Evolutionary conservation across 257 asterid genomes (phyloP).

Genomic region (Eucommia ulmoides): DNA sequence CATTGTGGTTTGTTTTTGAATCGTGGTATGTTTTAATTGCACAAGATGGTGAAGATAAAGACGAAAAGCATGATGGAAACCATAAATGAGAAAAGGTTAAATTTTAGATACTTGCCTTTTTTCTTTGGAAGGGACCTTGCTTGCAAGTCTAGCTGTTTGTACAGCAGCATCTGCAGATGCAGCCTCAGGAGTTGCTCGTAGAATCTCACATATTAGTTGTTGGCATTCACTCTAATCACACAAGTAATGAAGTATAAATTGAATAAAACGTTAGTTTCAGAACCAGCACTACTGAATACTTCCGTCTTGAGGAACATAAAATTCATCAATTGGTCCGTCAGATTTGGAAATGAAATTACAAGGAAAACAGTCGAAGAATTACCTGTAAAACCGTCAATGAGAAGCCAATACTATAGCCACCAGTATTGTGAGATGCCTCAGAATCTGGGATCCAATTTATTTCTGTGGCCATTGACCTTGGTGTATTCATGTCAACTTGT

Average conservation of each 20-base stretch:
- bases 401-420: constrained; percentile 89
- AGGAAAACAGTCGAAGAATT: constrained; percentile 11
- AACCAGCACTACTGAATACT: not conserved
- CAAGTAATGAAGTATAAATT: constrained; percentile 6
- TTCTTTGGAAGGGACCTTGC: constrained; percentile 80
- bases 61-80: too few species aligned
- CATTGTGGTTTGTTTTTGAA: too few species aligned
- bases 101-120: constrained; percentile 59
- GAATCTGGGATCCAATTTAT: constrained; percentile 74
- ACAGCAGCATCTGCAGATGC: constrained; percentile 99
- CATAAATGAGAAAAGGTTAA: too few species aligned
- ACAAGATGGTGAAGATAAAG: too few species aligned
- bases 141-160: constrained; percentile 93
- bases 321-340: not conserved
- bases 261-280: not conserved
- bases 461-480: constrained; percentile 63
- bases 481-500: constrained; percentile 79
- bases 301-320: not conserved
- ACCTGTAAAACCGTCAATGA: constrained; percentile 94
- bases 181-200: constrained; percentile 99
- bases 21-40: too few species aligned
- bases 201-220: constrained; percentile 94
- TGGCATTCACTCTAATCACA: constrained; percentile 91
- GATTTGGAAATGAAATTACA: constrained; percentile 11
- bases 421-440: constrained; percentile 73